Evolutionary conservation across 768 basidiomycete genomes (phyloP).

Genomic region (Pholiota molesta): DNA sequence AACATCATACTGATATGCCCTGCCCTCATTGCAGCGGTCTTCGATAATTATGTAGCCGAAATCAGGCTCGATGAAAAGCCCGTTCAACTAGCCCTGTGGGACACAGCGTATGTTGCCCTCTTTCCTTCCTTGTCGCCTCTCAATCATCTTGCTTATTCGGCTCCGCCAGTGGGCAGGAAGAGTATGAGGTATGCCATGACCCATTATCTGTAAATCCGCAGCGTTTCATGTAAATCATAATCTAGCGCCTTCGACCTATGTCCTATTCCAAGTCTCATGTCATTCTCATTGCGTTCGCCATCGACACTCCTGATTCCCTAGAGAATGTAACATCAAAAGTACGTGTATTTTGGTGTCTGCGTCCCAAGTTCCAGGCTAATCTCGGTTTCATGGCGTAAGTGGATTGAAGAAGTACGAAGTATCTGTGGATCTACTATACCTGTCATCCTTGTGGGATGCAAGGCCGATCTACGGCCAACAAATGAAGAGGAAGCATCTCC

Average conservation of each 20-base stretch:
- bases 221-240: constrained; percentile 12
- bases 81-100: constrained; percentile 96
- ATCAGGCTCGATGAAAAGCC: constrained; percentile 97
- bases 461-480: constrained; percentile 85
- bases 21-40: constrained; percentile 68
- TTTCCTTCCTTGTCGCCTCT: constrained; percentile 14
- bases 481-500: constrained; percentile 46
- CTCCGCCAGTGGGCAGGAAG: constrained; percentile 86
- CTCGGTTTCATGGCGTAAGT: constrained; percentile 48
- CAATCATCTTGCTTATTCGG: constrained; percentile 18
- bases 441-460: constrained; percentile 95
- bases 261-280: constrained; percentile 99
- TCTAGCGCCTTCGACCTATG: constrained; percentile 88
- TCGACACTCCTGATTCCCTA: constrained; percentile 95
- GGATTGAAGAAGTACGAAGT: constrained; percentile 98
- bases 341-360: constrained; percentile 17
- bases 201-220: constrained; percentile 9
- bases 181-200: constrained; percentile 79
- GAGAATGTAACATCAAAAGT: constrained; percentile 96
- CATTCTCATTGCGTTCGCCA: constrained; percentile 95
- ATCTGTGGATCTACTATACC: constrained; percentile 94
- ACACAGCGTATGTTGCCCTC: constrained; percentile 84
- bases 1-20: constrained; percentile 19
- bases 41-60: constrained; percentile 99
- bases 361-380: constrained; percentile 20